Base-by-base conservation (phyloP, 768 basidiomycete species). In the Thelephora ganbajun region DNA sequence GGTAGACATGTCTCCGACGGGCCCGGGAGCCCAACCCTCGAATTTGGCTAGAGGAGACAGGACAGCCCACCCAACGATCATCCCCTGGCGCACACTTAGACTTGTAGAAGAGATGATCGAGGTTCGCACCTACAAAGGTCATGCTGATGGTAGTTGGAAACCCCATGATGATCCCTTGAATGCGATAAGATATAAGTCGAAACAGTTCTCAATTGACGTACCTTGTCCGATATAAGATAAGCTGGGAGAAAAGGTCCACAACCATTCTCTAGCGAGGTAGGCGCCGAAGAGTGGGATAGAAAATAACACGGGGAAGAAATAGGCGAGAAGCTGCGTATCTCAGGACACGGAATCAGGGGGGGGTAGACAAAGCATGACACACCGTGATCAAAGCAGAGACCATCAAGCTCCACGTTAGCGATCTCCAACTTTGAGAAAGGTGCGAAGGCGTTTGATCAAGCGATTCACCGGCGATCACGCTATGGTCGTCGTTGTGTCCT, bases 61-160 rank as follows among this genome's bases (percentile, higher is more conserved):
- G 18, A 97, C 65, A 3, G 78, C 93, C 94, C 94, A 98, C 7
- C 94, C 94, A 9, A 85, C 80, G n/a, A 97, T 53, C 94, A 96
- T 97, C 23, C 94, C 92, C 86, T 89, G 5, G 35, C 19, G 36
- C 51, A 41, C 41, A 45, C 26, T 9, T 34, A 51, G 51, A 52
- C 44, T n/a, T 23, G n/a, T 23, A 14, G 5, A 12, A 45, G 22
- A 30, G 43, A 50, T 20, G 14, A 14, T 9, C 20, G 45, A 51
- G 34, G 12, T 9, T 30, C 12, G 14, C 18, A 61, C 72, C 58
- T 56, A 87, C 88, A 49, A 91, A 62, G 54, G 83, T 93, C 93
- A 98, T 97, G 59, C 85, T 87, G 33, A 93, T 56, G 0, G 93
- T 93, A 0, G 90, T 94, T 0, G 91, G 85, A 57, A 93, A 89